phyloP scores from a whole-genome alignment of 2,329 filamentous ascomycete species.

The Cytospora paraplurivora region DNA sequence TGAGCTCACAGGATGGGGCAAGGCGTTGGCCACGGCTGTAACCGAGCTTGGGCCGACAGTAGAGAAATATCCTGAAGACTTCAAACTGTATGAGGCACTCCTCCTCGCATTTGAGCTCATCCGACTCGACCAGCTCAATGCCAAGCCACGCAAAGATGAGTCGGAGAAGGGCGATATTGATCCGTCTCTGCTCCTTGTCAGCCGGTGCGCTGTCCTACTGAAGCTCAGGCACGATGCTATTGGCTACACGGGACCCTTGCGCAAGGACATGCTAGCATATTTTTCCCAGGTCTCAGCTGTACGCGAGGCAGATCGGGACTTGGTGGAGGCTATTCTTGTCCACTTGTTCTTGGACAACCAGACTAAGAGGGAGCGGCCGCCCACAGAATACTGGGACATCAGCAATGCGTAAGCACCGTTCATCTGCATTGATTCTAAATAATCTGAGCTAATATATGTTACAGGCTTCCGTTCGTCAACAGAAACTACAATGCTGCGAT shows the following conservation, averaged over 20 bases:
- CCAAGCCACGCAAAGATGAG: constrained; percentile 60
- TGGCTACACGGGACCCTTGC: constrained; percentile 92
- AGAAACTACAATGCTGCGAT: constrained; percentile 28
- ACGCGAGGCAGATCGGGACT: constrained; percentile 75
- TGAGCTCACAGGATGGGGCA: constrained; percentile 81
- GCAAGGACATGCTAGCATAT: constrained; percentile 84
- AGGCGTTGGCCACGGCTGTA: constrained; percentile 72
- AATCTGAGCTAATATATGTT: constrained; percentile 28
- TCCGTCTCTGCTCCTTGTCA: constrained; percentile 76
- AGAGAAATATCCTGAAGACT: constrained; percentile 46
- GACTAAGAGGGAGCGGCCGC: constrained; percentile 66
- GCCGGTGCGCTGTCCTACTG: constrained; percentile 80
- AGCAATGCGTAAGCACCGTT: constrained; percentile 65
- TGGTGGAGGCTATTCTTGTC: constrained; percentile 80
- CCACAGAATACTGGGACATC: constrained; percentile 63
- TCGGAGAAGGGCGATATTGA: constrained; percentile 71
- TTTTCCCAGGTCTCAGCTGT: constrained; percentile 81
- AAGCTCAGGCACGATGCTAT: constrained; percentile 81
- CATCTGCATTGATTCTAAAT: neutral
- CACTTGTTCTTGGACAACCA: constrained; percentile 82
- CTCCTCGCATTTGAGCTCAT: constrained; percentile 86
- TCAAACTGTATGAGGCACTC: constrained; percentile 70
- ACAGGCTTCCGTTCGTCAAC: constrained; percentile 28
- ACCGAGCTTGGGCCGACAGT: constrained; percentile 60
- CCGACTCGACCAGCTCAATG: constrained; percentile 75